Percentiles rank a stretch among this genome's conserved stretches.
Evolutionary conservation across 2,329 filamentous ascomycete species (phyloP).

Genomic region (Cordyceps cicadae): DNA sequence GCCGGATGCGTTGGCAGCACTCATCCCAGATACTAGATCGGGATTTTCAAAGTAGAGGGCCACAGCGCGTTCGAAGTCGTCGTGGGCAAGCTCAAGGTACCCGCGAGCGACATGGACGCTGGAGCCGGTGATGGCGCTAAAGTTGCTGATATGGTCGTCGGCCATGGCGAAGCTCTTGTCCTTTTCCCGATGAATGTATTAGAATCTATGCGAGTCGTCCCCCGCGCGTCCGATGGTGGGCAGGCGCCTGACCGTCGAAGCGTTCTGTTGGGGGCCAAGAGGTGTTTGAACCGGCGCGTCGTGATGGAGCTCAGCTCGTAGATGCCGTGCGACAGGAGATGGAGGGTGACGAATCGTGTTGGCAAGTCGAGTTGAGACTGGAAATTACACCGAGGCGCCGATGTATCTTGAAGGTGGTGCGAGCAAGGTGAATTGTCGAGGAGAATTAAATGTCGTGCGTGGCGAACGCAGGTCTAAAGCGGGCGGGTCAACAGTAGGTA

Average conservation of each 20-base stretch:
- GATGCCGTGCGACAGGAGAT: neutral
- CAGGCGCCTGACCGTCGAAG: neutral
- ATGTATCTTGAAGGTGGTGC: neutral
- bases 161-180: neutral
- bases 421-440: neutral
- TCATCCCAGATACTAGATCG: constrained; percentile 46
- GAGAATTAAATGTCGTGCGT: neutral
- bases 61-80: constrained; percentile 76
- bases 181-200: neutral
- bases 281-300: neutral
- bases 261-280: neutral
- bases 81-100: constrained; percentile 78
- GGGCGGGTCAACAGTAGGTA: neutral
- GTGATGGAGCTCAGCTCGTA: neutral
- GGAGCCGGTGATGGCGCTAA: constrained; percentile 73
- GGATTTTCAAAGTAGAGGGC: constrained; percentile 86
- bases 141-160: constrained; percentile 66
- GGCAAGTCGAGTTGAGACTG: neutral
- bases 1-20: constrained; percentile 21
- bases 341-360: neutral
- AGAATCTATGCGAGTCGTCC: neutral
- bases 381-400: neutral
- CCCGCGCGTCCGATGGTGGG: neutral
- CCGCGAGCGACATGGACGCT: constrained; percentile 65
- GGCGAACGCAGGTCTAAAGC: neutral